Evolutionary conservation across 108 stramenopile species (phyloP), one percentile per base, ranked within the genome.

Genomic region (Mayamaea pseudoterrestris): DNA sequence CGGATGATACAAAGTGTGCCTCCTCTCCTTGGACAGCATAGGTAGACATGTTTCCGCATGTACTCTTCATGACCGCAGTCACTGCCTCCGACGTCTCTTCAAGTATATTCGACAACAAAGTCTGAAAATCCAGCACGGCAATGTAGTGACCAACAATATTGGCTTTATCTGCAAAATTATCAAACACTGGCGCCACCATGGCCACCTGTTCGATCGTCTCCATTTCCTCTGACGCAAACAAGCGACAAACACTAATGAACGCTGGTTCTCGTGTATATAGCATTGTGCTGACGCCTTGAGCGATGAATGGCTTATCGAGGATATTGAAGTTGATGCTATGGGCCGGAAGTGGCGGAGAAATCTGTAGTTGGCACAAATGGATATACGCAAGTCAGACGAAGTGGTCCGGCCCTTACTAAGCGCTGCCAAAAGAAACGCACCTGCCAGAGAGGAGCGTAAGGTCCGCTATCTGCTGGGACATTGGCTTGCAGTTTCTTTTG

Each of bases 381-480:
- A n/a, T n/a, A n/a, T n/a, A n/a, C n/a, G n/a, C n/a, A n/a, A n/a
- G n/a, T n/a, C n/a, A n/a, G n/a, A n/a, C n/a, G n/a, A n/a, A n/a
- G n/a, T n/a, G n/a, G n/a, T n/a, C n/a, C n/a, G n/a, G n/a, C n/a
- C n/a, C n/a, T n/a, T n/a, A n/a, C n/a, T n/a, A n/a, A n/a, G n/a
- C n/a, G n/a, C n/a, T n/a, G n/a, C n/a, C n/a, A n/a, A n/a, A n/a
- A n/a, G n/a, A n/a, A 28, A 28, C 51, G 45, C n/a, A 54, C 65
- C 28, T 82, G 80, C 80, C 80, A 82, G 31, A 65, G 67, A 0
- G 80, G 80, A 16, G 74, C 69, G 11, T 63, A 48, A 5, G 65
- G 60, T 20, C 64, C 73, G n/a, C n/a, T n/a, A n/a, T n/a, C n/a
- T n/a, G n/a, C n/a, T n/a, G n/a, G n/a, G n/a, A n/a, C n/a, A n/a